Conservation (phyloP, 768 basidiomycete species). For the Suillus subalutaceus region DNA sequence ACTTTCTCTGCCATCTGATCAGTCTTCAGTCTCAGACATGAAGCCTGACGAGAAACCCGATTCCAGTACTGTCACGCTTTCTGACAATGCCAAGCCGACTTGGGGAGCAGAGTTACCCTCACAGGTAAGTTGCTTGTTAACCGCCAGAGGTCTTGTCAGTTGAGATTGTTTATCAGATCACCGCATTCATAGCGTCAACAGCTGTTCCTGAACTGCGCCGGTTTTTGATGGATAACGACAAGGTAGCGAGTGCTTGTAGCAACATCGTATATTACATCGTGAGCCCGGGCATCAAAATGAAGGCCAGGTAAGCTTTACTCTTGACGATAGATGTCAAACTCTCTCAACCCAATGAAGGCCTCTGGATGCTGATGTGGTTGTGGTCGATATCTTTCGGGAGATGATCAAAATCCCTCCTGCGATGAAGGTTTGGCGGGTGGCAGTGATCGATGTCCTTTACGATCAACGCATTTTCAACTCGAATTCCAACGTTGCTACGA, state of each 20-base stretch:
- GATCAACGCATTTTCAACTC: constrained; percentile 90
- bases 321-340: background rate
- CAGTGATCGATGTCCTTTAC: constrained; percentile 78
- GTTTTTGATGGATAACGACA: constrained; percentile 85
- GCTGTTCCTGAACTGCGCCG: constrained; percentile 77
- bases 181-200: constrained; percentile 64
- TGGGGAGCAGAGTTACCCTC: constrained; percentile 32
- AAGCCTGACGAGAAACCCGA: constrained; percentile 67
- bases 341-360: constrained; percentile 49
- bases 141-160: constrained; percentile 10
- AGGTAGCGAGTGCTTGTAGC: constrained; percentile 73
- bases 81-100: constrained; percentile 30
- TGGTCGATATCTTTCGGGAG: constrained; percentile 72
- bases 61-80: constrained; percentile 44
- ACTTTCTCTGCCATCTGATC: constrained; percentile 8
- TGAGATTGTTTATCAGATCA: constrained; percentile 53
- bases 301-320: constrained; percentile 56
- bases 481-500: constrained; percentile 50
- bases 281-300: constrained; percentile 77
- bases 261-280: constrained; percentile 87
- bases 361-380: constrained; percentile 71
- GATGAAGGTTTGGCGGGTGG: constrained; percentile 82
- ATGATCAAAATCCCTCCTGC: constrained; percentile 79
- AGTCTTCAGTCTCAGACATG: constrained; percentile 34
- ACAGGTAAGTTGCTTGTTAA: constrained; percentile 22